These are phyloP conservation scores for Globisporangium recalcitrans DNA, from an alignment of 352 stramenopile species.

Conservation along the genomic window DNA sequence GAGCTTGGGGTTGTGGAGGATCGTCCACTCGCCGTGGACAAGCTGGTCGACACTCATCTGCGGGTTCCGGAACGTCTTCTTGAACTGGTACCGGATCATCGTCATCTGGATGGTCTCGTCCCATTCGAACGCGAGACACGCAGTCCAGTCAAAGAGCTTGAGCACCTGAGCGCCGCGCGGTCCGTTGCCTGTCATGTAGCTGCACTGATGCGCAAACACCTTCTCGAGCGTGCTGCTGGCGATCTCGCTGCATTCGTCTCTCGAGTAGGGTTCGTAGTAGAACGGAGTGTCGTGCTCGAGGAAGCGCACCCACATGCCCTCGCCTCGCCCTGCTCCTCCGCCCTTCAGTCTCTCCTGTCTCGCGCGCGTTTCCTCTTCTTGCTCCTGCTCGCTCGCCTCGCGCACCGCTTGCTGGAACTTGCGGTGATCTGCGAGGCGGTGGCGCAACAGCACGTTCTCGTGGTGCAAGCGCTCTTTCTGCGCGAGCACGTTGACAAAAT, in stretches of 20 bases:
- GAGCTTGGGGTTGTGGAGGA: constrained; percentile 1
- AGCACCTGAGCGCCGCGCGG: background rate
- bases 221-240: background rate
- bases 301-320: constrained; percentile 3
- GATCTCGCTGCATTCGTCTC: background rate
- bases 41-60: background rate
- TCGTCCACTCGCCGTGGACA: background rate
- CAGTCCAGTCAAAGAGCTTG: constrained; percentile 5
- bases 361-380: background rate
- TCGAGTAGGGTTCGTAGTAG: constrained; percentile 8
- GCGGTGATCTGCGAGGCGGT: constrained; percentile 13
- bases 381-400: background rate
- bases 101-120: constrained; percentile 1
- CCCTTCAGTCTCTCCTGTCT: background rate
- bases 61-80: constrained; percentile 5
- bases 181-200: background rate
- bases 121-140: background rate
- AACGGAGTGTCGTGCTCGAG: constrained; percentile 5
- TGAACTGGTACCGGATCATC: constrained; percentile 11
- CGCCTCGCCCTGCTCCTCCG: background rate
- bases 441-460: constrained; percentile 17
- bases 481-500: background rate
- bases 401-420: background rate
- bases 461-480: constrained; percentile 14
- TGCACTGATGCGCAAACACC: background rate